Conservation (phyloP, 805 yeast genomes). For the Suhomyces vadensis region DNA sequence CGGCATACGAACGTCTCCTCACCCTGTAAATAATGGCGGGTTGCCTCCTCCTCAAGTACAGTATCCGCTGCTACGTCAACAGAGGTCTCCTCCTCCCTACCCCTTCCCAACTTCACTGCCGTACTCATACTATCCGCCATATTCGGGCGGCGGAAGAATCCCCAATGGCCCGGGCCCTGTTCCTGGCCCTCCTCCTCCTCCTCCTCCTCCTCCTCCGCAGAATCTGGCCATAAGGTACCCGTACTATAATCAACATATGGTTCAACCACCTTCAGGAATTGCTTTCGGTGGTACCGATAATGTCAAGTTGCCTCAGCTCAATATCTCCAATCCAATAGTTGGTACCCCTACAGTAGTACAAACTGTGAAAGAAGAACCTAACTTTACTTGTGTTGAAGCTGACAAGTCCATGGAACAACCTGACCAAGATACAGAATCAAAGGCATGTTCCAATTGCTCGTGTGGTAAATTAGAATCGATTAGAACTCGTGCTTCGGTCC, state of each 20-base stretch:
- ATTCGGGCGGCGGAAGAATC: conserved; percentile 33
- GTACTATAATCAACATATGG: conserved; percentile 7
- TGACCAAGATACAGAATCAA: neutral
- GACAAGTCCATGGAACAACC: neutral
- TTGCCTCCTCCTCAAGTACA: conserved; percentile 5
- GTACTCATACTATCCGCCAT: conserved; percentile 32
- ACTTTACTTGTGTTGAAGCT: no score
- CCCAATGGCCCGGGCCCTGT: conserved; percentile 46
- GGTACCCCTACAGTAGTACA: neutral
- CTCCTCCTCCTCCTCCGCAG: conserved; percentile 7
- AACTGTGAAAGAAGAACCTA: neutral
- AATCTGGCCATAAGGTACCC: no score
- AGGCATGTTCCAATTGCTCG: neutral
- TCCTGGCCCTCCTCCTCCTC: conserved; percentile 42
- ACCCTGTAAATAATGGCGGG: neutral
- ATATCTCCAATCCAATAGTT: neutral
- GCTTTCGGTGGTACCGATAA: neutral
- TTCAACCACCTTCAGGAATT: neutral
- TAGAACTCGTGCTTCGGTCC: conserved; percentile 10
- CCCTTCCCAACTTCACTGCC: conserved; percentile 10
- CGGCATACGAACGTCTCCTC: neutral
- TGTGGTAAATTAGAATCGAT: neutral
- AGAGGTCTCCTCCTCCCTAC: conserved; percentile 10
- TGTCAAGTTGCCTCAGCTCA: conserved; percentile 17
- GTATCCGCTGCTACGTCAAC: neutral